Base-by-base conservation (phyloP, 768 basidiomycete species). In the Trichaptum fuscoviolaceum region DNA sequence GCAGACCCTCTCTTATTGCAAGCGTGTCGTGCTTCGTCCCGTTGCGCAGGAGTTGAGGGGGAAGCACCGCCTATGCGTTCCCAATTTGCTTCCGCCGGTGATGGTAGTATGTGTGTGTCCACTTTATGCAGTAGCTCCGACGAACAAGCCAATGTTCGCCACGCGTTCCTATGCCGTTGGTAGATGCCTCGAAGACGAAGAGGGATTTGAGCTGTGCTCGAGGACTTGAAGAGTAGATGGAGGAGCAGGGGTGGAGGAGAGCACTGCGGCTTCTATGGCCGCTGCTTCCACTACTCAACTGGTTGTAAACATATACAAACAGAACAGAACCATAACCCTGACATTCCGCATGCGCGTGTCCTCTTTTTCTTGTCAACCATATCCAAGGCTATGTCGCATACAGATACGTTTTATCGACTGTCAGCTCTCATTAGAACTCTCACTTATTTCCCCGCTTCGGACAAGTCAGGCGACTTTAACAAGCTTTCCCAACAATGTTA, bases 261-360 rank as follows among this genome's bases (percentile, higher is more conserved):
- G 59, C 59, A 61, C 59, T 61, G 8, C 59, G n/a, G 42, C 42
- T 52, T 52, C 42, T 52, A 52, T 52, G 42, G 10, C 42, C 42
- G 42, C 42, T 52, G 42, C 42, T 52, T 52, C 42, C 42, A 52
- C 42, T 52, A 52, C 42, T 52, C 42, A 61, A 61, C 59, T 2
- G 25, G 17, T 61, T 23, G 30, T 61, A 61, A 61, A 61, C 59
- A 61, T 18, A 61, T 34, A 34, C 59, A 61, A 61, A 61, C 24
- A 61, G 10, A 61, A 58, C 57, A 12, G 24, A 61, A 61, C 59
- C 59, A 61, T 25, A 34, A 61, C 59, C 42, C 42, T 52, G 42
- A 52, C 42, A 52, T 52, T 52, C 42, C 42, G 42, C 42, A 52
- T 52, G 30, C 30, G 30, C 30, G 30, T 30, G 30, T 30, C 30